Evolutionary conservation across 108 stramenopile species (phyloP), one percentile per base, ranked within the genome.

Genomic region (Pseudonitzschia pungens): DNA sequence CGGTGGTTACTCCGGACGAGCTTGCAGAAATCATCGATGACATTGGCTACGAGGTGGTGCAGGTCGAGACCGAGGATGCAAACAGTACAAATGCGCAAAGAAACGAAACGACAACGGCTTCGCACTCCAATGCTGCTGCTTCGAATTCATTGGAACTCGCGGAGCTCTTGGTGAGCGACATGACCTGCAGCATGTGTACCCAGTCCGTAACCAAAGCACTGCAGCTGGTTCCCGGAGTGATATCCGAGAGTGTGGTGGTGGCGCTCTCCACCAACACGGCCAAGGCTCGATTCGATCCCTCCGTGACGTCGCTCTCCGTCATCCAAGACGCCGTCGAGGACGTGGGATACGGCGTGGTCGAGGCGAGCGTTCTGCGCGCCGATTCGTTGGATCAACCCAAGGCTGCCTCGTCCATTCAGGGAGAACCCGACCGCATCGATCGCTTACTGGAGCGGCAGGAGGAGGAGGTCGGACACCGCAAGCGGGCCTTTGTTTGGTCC

Each of bases 161-260:
- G 40, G 74, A 78, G 52, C 26, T 78, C 21, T 27, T 55, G 1
- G 66, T 84, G 21, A 51, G 36, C 26, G 84, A 81, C 21, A 86
- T 86, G 84, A 82, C 84, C 20, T 86, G 84, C 65, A 71, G 66
- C 56, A 80, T 86, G 78, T 86, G 84, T 48, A 71, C 62, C 62
- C 59, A 77, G 56, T 66, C 75, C 20, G 69, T 84, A 24, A 45
- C 59, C 4, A 48, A 45, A 54, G 67, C 77, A 7, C 33, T 84
- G 43, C 31, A 66, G 24, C 21, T 12, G 27, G 36, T 75, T 8
- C 42, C 68, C 14, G 76, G 68, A 15, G 84, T 84, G 15, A 6
- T 36, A 5, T 36, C 36, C 18, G 18, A 50, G 20, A 14, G 21
- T 4, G 74, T 70, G 18, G 31, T 58, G 11, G 79, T 86, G 20